Evolutionary conservation across 768 basidiomycete genomes (phyloP).

Genomic region (Russula ochroleuca): DNA sequence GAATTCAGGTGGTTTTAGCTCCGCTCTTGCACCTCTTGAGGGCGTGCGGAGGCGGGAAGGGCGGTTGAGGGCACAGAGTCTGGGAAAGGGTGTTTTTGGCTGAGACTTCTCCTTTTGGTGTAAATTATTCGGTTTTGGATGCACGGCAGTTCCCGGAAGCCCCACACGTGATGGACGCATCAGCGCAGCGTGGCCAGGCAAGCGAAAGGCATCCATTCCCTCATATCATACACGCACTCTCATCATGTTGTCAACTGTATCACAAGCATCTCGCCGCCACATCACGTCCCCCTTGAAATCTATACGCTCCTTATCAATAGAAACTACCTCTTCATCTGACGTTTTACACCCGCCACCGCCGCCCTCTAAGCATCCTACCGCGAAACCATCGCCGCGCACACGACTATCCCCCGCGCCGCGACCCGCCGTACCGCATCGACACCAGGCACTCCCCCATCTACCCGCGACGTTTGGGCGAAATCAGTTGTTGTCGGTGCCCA

Average conservation of each 20-base stretch:
- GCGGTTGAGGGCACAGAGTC: constrained; percentile 12
- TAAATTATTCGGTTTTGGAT: not conserved
- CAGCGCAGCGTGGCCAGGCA: no score
- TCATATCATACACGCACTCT: not conserved
- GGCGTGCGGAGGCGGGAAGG: constrained; percentile 11
- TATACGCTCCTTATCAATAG: constrained; percentile 26
- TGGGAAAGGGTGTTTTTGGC: not conserved
- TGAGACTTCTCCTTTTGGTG: not conserved
- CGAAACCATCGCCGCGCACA: constrained; percentile 33
- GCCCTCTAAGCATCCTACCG: constrained; percentile 32
- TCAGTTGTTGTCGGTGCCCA: constrained; percentile 74
- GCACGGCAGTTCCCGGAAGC: not conserved
- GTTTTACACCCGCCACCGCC: constrained; percentile 30
- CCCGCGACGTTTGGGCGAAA: constrained; percentile 75
- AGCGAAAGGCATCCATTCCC: constrained; percentile 1
- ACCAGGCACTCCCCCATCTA: constrained; percentile 46
- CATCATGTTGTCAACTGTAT: constrained; percentile 22
- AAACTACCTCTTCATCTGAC: constrained; percentile 16
- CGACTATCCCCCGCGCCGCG: constrained; percentile 45
- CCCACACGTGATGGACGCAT: not conserved
- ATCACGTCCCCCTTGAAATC: constrained; percentile 3
- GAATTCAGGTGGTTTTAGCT: constrained; percentile 6
- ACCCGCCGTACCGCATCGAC: constrained; percentile 31
- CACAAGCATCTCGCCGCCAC: constrained; percentile 14
- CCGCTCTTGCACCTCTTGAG: constrained; percentile 1